These are phyloP conservation scores for Turnera subulata DNA, from an alignment of 345 rosid genomes.

Conservation along the genomic window DNA sequence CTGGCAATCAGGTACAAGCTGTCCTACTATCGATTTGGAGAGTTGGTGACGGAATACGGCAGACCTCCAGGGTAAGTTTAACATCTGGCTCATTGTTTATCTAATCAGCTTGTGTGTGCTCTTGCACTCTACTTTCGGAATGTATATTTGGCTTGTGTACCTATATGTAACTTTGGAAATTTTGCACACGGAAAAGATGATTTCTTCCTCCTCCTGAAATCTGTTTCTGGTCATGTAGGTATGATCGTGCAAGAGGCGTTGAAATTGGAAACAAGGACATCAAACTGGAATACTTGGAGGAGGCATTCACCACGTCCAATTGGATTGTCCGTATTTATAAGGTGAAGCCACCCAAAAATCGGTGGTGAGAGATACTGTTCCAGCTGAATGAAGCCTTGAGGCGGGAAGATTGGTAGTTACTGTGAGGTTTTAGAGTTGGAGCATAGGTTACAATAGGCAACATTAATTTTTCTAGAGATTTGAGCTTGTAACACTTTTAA, in stretches of 20 bases:
- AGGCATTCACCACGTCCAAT: conserved; percentile 94
- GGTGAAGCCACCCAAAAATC: conserved; percentile 91
- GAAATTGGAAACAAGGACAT: conserved; percentile 96
- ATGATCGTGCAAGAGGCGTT: conserved; percentile 95
- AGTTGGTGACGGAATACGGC: conserved; percentile 87
- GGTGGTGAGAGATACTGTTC: conserved; percentile 50
- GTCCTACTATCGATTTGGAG: conserved; percentile 94
- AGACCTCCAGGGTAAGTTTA: conserved; percentile 84
- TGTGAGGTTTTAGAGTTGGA: background rate
- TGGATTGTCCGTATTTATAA: conserved; percentile 97
- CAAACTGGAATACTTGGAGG: conserved; percentile 88
- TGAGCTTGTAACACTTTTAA: conserved; percentile 16
- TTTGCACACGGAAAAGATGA: too few relatives aligned
- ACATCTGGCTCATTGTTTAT: background rate
- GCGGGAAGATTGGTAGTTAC: background rate
- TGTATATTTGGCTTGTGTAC: too few relatives aligned
- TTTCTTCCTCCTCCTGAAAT: too few relatives aligned
- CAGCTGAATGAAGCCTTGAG: too few relatives aligned
- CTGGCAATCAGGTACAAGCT: conserved; percentile 72
- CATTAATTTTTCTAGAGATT: background rate
- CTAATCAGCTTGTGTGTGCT: background rate
- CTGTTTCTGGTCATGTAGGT: conserved; percentile 46
- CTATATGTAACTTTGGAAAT: too few relatives aligned
- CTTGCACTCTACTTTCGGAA: background rate
- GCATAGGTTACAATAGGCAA: conserved; percentile 1